A percentile compares a stretch with the other conserved stretches of the same genome.
Conservation (phyloP, 495 filamentous ascomycete species). For the Aspergillus wentii region DNA sequence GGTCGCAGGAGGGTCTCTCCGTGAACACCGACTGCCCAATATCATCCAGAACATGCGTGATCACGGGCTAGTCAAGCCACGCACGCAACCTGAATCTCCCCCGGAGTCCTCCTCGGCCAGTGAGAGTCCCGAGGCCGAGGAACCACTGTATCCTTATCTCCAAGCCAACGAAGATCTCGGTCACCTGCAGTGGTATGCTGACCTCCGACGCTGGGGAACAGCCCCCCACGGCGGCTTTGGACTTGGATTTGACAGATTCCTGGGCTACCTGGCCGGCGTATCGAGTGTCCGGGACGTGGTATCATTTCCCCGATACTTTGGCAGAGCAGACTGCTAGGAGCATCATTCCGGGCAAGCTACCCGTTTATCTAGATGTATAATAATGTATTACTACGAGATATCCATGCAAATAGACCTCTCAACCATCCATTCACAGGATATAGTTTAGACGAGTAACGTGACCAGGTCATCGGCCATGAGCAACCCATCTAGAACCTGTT, state of each 20-base stretch:
- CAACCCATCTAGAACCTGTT: too few species aligned
- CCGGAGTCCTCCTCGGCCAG: conserved; percentile 2
- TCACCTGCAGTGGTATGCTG: conserved; percentile 85
- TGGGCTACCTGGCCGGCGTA: conserved; percentile 81
- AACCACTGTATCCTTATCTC: conserved; percentile 31
- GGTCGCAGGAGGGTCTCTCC: conserved; percentile 86
- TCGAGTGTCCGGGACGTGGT: conserved; percentile 82
- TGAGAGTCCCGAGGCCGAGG: conserved; percentile 1
- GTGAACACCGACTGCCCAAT: conserved; percentile 74
- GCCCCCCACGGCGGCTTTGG: conserved; percentile 97
- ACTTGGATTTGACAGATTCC: conserved; percentile 83
- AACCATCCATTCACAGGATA: too few species aligned
- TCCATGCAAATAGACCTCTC: too few species aligned
- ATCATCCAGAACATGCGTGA: conserved; percentile 70
- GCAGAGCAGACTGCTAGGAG: conserved; percentile 85
- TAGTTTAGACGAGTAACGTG: too few species aligned
- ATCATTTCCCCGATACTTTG: conserved; percentile 84
- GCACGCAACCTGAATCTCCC: not conserved
- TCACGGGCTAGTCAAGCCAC: conserved; percentile 45
- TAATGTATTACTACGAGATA: too few species aligned
- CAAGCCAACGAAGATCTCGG: conserved; percentile 42
- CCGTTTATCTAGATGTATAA: too few species aligned
- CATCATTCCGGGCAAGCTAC: too few species aligned
- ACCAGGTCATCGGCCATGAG: too few species aligned
- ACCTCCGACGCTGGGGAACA: conserved; percentile 87